These are phyloP conservation scores for Simplicillium aogashimaense DNA, from an alignment of 2,329 filamentous ascomycete genomes.

Conservation along the genomic window DNA sequence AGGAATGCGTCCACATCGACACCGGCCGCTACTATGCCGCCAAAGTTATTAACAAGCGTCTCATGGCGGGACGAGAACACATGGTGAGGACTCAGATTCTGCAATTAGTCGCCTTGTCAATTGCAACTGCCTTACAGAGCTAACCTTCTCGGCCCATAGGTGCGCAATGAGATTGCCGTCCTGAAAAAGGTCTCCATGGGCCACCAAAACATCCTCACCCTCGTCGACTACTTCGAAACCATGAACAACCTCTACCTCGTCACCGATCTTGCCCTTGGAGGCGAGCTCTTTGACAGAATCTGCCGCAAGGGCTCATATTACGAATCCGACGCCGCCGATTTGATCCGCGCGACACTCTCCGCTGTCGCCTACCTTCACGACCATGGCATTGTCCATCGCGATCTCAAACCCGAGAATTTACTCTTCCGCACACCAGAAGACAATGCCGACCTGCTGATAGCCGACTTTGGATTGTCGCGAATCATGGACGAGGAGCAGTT, in stretches of 20 bases:
- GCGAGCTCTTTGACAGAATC: constrained; percentile 96
- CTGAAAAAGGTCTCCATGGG: constrained; percentile 98
- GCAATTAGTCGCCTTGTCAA: background rate
- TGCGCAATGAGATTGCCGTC: constrained; percentile 95
- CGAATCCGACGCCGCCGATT: constrained; percentile 89
- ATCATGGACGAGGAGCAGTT: constrained; percentile 99
- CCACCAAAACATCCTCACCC: constrained; percentile 92
- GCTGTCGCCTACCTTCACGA: constrained; percentile 98
- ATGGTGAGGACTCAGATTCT: constrained; percentile 56
- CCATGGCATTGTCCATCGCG: constrained; percentile 95
- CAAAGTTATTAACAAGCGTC: constrained; percentile 97
- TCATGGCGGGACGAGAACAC: constrained; percentile 96
- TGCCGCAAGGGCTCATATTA: constrained; percentile 98
- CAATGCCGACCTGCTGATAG: constrained; percentile 92
- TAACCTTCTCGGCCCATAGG: constrained; percentile 35
- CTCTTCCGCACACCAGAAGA: constrained; percentile 96
- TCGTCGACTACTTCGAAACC: constrained; percentile 98
- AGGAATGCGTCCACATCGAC: constrained; percentile 97
- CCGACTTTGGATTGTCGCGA: constrained; percentile 87
- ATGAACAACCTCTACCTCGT: constrained; percentile 99
- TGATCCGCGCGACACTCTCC: constrained; percentile 88
- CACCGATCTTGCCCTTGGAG: constrained; percentile 89
- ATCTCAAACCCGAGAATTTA: constrained; percentile 94
- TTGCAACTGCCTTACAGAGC: background rate
- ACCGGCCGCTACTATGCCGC: constrained; percentile 97